Evolutionary conservation across 2,329 filamentous ascomycete genomes (phyloP), one percentile per base, ranked within the genome.

Genomic region (Fusarium oxysporum): DNA sequence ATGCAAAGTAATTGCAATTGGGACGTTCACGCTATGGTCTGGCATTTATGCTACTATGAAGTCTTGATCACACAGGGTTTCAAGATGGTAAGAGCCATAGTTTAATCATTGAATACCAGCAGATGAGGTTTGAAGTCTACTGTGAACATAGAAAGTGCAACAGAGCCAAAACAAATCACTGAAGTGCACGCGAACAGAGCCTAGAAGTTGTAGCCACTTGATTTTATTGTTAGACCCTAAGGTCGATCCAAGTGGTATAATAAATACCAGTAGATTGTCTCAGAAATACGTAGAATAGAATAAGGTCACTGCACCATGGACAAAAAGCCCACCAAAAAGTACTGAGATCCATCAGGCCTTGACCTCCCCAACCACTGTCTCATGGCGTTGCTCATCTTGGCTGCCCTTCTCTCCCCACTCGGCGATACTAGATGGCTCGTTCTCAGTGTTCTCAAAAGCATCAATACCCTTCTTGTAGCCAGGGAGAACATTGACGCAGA

Each of bases 401-500:
- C 28, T 56, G 0, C 28, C 53, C 30, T 56, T 56, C 6, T 45
- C 53, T 17, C 40, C 53, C 53, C 38, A 45, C 3, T 56, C 53
- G 3, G 12, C 53, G 8, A 56, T 3, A 10, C 53, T 45, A 7
- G 38, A 33, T 11, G 53, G 28, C 2, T 43, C 28, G 17, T 7
- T 45, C 1, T 1, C 1, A 17, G 40, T 10, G 4, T 57, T 45
- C 28, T 57, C 54, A 48, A 87, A 87, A 1, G 86, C 85, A 77
- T 94, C 92, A 5, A 91, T 89, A 1, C 90, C 88, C 61, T 87
- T 82, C 33, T 87, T 84, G 78, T 94, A 94, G 5, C 85, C 81
- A 0, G 91, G 90, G 8, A 90, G 83, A 73, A 93, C 93, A 81
- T 94, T 94, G 71, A 91, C 89, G 10, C 86, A 86, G 28, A 89